Evolutionary conservation across 2,329 filamentous ascomycete genomes (phyloP).

Genomic region (Fusarium dlaminii): DNA sequence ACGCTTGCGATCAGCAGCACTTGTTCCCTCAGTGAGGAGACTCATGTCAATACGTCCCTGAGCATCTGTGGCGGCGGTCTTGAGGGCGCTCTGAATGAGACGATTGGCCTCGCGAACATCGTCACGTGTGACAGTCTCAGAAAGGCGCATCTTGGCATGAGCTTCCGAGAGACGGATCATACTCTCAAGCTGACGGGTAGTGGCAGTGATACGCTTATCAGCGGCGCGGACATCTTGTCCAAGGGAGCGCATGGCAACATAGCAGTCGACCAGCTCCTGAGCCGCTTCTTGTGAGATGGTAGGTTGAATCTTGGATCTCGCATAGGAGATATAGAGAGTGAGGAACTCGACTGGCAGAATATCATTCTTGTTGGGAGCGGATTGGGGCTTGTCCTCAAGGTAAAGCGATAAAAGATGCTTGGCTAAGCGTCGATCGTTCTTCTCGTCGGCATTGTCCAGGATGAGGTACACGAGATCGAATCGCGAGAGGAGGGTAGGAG

Average conservation of each 20-base stretch:
- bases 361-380: constrained; percentile 77
- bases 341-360: constrained; percentile 94
- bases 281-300: constrained; percentile 81
- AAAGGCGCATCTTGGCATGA: constrained; percentile 96
- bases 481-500: constrained; percentile 91
- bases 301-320: constrained; percentile 85
- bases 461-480: constrained; percentile 98
- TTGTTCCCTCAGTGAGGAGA: constrained; percentile 92
- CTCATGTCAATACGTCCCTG: constrained; percentile 97
- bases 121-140: constrained; percentile 75
- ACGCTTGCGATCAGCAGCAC: constrained; percentile 83
- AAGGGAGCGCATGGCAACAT: constrained; percentile 94
- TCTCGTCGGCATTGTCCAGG: constrained; percentile 91
- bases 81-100: constrained; percentile 91
- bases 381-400: constrained; percentile 91
- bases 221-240: constrained; percentile 86
- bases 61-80: constrained; percentile 95
- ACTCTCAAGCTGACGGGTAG: constrained; percentile 93
- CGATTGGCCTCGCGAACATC: constrained; percentile 93
- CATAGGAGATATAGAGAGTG: constrained; percentile 97
- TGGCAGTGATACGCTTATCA: constrained; percentile 97
- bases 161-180: constrained; percentile 98
- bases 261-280: constrained; percentile 84
- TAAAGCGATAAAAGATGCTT: constrained; percentile 97
- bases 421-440: constrained; percentile 85